Evolutionary conservation across 352 stramenopile genomes (phyloP), one percentile per base, ranked within the genome.

Genomic region (Pythium aristosporum): DNA sequence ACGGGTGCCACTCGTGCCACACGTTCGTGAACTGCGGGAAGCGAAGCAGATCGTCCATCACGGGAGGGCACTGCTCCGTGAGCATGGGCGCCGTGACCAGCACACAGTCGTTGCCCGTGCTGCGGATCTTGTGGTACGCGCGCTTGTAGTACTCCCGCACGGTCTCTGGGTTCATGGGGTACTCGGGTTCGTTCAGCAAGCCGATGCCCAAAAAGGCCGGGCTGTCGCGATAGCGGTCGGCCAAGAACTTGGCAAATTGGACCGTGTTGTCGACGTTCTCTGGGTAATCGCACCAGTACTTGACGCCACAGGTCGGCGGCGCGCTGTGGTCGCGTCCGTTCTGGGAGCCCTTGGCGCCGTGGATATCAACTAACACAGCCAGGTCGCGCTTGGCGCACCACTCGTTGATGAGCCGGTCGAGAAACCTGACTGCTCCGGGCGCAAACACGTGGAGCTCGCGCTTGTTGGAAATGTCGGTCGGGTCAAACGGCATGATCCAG

Each of bases 271-370:
- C 61, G 18, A 92, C 75, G 52, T 82, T 86, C 54, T 95, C 82
- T 2, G 77, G 57, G 51, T 82, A 75, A 43, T 79, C 85, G 63
- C 54, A 62, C 72, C 61, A 82, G 48, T 71, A 81, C 56, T 74
- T 87, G n/a, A 59, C 61, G 8, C 76, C 68, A 9, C 50, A 57
- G 0, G 49, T 69, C 1, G 76, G 62, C 5, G 82, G 53, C 0
- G 79, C 85, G 34, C 75, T 88, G 64, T 94, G 84, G 51, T 96
- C 85, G 41, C 86, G 78, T 13, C 84, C 87, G 65, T 93, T 95
- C 63, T 96, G 84, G 2, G 74, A 89, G 5, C 88, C 87, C 34
- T 88, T 83, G 7, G 81, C 79, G 15, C 73, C 87, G 62, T 96
- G 88, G 56, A 97, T 81, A 70, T 92, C 81, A 25, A 91, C 56